phyloP scores from a whole-genome alignment of 1,139 yeast species.

The Pichia sp. region DNA sequence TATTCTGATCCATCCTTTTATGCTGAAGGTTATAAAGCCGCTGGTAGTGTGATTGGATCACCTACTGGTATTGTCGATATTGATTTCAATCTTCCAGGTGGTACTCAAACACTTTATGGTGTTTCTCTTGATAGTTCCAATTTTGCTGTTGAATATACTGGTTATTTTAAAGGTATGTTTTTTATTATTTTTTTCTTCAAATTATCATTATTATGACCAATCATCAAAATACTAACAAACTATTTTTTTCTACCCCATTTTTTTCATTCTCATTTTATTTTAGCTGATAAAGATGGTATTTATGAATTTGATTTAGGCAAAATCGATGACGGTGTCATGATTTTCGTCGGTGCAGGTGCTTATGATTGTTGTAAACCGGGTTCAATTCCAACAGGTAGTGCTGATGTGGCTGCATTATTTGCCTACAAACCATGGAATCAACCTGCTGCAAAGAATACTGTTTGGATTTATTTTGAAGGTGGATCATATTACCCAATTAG shows the following conservation, averaged over 20 bases:
- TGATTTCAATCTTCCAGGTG: slow-evolving; percentile 5
- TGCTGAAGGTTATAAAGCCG: slow-evolving; percentile 2
- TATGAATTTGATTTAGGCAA: slow-evolving; percentile 19
- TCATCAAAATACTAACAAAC: background rate
- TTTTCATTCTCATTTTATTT: background rate
- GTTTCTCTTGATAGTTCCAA: slow-evolving; percentile 1
- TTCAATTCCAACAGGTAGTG: slow-evolving; percentile 4
- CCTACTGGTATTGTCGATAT: slow-evolving; percentile 2
- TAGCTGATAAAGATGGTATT: slow-evolving; percentile 22
- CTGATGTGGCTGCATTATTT: slow-evolving; percentile 3
- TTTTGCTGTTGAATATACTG: slow-evolving; percentile 11
- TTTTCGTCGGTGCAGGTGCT: slow-evolving; percentile 25
- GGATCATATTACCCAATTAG: slow-evolving; percentile 16
- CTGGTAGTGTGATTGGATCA: background rate
- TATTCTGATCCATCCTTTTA: slow-evolving; percentile 5
- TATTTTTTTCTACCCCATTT: background rate
- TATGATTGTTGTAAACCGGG: slow-evolving; percentile 27
- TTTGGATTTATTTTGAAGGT: slow-evolving; percentile 6
- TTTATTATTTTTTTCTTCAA: background rate
- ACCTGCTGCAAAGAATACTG: background rate
- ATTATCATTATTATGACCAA: background rate
- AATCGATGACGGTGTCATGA: slow-evolving; percentile 26
- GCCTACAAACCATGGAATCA: slow-evolving; percentile 4
- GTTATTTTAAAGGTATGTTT: slow-evolving; percentile 12
- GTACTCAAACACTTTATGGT: slow-evolving; percentile 1